Conservation (phyloP, 345 rosid species). For the Linum tenue region DNA sequence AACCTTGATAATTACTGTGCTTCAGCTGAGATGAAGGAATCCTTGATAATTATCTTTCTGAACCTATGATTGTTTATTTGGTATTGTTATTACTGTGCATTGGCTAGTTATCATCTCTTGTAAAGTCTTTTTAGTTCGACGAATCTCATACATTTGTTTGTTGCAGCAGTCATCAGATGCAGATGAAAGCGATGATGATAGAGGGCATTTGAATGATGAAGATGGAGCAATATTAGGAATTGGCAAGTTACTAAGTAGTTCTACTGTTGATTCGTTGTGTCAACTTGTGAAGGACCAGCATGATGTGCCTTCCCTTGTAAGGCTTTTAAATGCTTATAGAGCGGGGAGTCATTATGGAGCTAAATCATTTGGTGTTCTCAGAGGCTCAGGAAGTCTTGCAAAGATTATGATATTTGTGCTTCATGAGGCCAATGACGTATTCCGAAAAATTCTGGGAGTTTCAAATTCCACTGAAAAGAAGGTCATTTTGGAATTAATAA, state of each 20-base stretch:
- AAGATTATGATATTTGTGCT: slow-evolving; percentile 52
- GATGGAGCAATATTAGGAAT: slow-evolving; percentile 19
- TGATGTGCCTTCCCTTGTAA: slow-evolving; percentile 44
- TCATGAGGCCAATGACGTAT: slow-evolving; percentile 52
- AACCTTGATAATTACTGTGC: no score
- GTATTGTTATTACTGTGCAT: background rate
- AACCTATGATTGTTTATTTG: background rate
- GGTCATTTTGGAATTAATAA: slow-evolving; percentile 53
- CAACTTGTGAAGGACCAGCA: slow-evolving; percentile 44
- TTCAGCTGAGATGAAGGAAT: no score
- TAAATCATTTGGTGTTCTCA: slow-evolving; percentile 33
- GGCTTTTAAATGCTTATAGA: slow-evolving; percentile 63
- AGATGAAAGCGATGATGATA: slow-evolving; percentile 31
- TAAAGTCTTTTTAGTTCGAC: background rate
- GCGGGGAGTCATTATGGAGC: slow-evolving; percentile 70
- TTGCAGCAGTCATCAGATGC: slow-evolving; percentile 41
- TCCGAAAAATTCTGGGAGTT: slow-evolving; percentile 53
- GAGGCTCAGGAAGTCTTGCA: slow-evolving; percentile 42
- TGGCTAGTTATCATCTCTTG: background rate
- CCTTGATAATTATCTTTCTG: no score
- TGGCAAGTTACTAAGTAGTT: slow-evolving; percentile 32
- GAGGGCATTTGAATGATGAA: slow-evolving; percentile 23
- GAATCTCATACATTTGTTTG: slow-evolving; percentile 9
- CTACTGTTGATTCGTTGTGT: slow-evolving; percentile 40
- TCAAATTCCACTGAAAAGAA: slow-evolving; percentile 40